These are phyloP conservation scores for Herpetospermum pedunculosum DNA, from an alignment of 306 rosid genomes.

Conservation along the genomic window DNA sequence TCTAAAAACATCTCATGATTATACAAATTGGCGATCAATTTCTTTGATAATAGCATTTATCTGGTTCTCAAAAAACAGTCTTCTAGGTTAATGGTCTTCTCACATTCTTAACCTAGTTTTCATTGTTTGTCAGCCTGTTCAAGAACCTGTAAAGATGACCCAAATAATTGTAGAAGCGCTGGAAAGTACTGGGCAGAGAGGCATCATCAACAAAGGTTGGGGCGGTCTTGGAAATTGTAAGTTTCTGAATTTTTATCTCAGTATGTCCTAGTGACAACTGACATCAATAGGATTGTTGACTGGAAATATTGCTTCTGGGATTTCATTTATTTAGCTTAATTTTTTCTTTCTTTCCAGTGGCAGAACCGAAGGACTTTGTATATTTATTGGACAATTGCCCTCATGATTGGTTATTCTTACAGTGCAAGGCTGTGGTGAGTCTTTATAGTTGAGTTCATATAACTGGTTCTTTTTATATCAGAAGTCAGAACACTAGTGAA, in stretches of 20 bases:
- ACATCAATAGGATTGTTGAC: background rate
- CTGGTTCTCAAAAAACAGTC: background rate
- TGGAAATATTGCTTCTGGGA: background rate
- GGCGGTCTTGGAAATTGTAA: conserved; percentile 96
- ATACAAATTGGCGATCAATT: background rate
- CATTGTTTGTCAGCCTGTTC: conserved; percentile 57
- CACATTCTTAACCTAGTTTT: conserved; percentile 1
- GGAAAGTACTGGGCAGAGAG: conserved; percentile 83
- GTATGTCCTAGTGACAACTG: background rate
- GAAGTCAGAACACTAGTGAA: too few species aligned
- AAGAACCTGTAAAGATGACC: conserved; percentile 92
- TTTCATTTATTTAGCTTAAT: conserved; percentile 8
- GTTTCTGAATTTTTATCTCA: conserved; percentile 13
- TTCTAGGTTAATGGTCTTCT: background rate
- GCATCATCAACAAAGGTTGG: conserved; percentile 99
- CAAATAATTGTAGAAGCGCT: conserved; percentile 81
- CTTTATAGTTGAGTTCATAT: background rate
- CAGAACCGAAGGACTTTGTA: conserved; percentile 67
- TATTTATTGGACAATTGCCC: conserved; percentile 84
- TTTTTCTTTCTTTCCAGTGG: conserved; percentile 55
- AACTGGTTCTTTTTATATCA: background rate
- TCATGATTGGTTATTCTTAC: conserved; percentile 96
- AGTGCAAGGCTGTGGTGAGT: conserved; percentile 99
- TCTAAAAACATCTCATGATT: background rate
- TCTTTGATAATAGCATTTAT: background rate